phyloP scores from a whole-genome alignment of 139 green algal genomes.

The Chlamydomonas sphaeroides region DNA sequence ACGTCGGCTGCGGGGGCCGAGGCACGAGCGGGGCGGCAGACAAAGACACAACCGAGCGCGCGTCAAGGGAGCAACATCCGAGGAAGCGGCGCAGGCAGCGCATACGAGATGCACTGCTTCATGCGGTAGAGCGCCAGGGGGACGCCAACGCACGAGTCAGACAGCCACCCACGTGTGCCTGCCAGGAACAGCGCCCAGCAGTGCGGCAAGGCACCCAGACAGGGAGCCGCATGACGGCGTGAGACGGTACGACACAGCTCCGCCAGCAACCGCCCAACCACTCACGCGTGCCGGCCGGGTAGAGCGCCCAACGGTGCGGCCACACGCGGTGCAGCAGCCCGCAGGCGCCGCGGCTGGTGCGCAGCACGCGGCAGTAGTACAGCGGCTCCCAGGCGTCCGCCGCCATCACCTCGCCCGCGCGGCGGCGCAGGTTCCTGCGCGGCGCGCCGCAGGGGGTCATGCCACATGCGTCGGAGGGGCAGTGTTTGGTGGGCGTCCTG shows the following conservation, averaged over 20 bases:
- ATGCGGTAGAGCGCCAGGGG: too few relatives aligned
- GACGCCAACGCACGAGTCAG: too few relatives aligned
- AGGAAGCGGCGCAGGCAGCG: too few relatives aligned
- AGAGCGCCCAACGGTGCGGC: conserved; percentile 37
- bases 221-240: not conserved
- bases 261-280: not conserved
- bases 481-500: not conserved
- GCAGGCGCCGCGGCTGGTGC: conserved; percentile 4
- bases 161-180: too few relatives aligned
- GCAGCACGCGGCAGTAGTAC: conserved; percentile 31
- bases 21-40: not conserved
- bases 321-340: conserved; percentile 36
- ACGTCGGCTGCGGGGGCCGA: not conserved
- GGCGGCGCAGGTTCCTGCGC: conserved; percentile 11
- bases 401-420: conserved; percentile 18
- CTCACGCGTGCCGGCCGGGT: conserved; percentile 25
- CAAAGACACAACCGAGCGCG: not conserved
- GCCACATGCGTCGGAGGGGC: not conserved
- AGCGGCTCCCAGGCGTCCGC: conserved; percentile 1
- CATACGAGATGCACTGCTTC: too few relatives aligned
- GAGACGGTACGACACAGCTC: not conserved
- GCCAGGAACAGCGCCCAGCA: too few relatives aligned
- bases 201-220: not conserved
- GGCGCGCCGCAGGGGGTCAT: not conserved
- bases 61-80: not conserved